Evolutionary conservation across 2,329 filamentous ascomycete species (phyloP), one percentile per base, ranked within the genome.

Genomic region (Emmonsiellopsis sp.): DNA sequence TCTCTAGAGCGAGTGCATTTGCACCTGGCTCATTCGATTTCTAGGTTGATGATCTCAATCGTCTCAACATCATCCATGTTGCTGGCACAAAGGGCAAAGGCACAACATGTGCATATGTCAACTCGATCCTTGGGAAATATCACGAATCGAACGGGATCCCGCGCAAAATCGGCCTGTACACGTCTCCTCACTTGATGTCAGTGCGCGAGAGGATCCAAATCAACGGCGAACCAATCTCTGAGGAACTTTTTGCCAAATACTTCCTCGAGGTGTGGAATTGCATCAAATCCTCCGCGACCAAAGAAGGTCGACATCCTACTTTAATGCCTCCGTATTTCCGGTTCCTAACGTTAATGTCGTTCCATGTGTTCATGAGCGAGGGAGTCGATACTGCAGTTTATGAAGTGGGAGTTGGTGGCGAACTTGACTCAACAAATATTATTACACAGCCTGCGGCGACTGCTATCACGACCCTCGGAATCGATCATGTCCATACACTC

Each of bases 31-130:
- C 21, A 40, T 40, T 40, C 7, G 14, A 17, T 17, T 44, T 14
- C 36, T 46, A 73, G 68, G 66, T 70, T 5, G 60, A 67, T 17
- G 78, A 82, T 57, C 69, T 85, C 37, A 69, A 79, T 59, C 72
- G 74, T 17, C 70, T 86, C 36, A 84, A 84, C 59, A 74, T 85
- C 42, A 63, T 87, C 40, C 83, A 86, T 65, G 79, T 87, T 31
- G 82, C 84, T 14, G 84, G 84, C 10, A 87, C 84, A 40, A 87
- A 87, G 63, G 84, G 84, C 14, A 87, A 87, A 67, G 84, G 84
- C 42, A 82, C 77, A 61, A 84, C 82, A 1, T 86, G 83, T 61
- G 82, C 83, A 48, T 85, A 83, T 58, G 74, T 82, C 55, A 76
- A 82, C 57, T 81, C 81, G 6, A 81, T 86, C 56, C 74, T 87